Evolutionary conservation across 345 rosid genomes (phyloP).

Genomic region (Moringa oleifera): DNA sequence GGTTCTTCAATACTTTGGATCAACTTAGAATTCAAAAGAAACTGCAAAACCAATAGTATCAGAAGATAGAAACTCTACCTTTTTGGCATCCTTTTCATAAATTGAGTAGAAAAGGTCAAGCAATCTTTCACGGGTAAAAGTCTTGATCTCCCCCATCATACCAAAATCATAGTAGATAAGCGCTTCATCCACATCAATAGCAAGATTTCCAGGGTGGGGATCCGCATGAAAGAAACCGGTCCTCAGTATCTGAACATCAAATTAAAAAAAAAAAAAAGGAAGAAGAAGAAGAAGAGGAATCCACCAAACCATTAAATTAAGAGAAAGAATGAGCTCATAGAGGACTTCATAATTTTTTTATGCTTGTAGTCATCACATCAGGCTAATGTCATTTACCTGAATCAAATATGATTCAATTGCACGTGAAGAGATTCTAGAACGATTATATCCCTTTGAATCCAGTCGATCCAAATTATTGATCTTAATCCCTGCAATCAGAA

Average conservation of each 20-base stretch:
- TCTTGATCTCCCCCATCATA: conserved; percentile 98
- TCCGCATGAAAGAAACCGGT: conserved; percentile 99
- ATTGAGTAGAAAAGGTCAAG: conserved; percentile 86
- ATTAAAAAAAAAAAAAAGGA: no score
- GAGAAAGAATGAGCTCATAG: neutral
- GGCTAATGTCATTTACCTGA: conserved; percentile 49
- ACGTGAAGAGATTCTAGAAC: conserved; percentile 77
- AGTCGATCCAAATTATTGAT: conserved; percentile 55
- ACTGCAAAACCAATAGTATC: conserved; percentile 5
- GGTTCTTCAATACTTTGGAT: neutral
- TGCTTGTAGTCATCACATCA: neutral
- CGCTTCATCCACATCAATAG: conserved; percentile 75
- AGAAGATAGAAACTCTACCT: conserved; percentile 38
- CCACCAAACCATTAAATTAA: conserved; percentile 3
- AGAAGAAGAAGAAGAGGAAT: no score
- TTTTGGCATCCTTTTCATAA: conserved; percentile 92
- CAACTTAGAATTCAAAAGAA: conserved; percentile 1
- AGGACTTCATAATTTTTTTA: neutral
- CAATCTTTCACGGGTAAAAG: conserved; percentile 78
- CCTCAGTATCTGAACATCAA: conserved; percentile 65
- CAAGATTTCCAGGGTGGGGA: conserved; percentile 98
- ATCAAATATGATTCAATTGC: conserved; percentile 90
- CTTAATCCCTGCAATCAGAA: conserved; percentile 59
- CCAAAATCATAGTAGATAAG: conserved; percentile 95
- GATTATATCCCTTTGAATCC: conserved; percentile 55